A percentile compares a stretch with the other conserved stretches of the same genome.
Evolutionary conservation across 768 basidiomycete genomes (phyloP).

Genomic region (Leucocoprinus sp.): DNA sequence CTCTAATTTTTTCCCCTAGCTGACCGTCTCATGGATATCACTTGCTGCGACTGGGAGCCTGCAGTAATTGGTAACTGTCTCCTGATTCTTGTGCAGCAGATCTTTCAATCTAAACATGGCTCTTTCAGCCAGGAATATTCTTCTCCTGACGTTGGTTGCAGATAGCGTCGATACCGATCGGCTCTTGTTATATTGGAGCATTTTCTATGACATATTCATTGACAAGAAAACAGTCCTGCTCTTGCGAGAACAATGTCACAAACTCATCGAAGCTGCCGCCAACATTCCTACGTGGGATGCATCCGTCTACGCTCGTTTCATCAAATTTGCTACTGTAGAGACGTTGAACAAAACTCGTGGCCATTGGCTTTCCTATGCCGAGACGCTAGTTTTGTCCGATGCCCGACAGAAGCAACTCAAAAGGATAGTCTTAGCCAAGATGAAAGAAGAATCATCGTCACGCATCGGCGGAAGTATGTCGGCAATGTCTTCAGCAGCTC

Average conservation of each 20-base stretch:
- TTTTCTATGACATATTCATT: constrained; percentile 42
- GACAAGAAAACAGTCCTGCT: constrained; percentile 25
- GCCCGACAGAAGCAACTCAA: constrained; percentile 16
- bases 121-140: constrained; percentile 36
- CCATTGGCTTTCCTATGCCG: constrained; percentile 31
- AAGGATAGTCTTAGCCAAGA: constrained; percentile 3
- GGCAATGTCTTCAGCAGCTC: constrained; percentile 28
- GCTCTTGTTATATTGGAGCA: constrained; percentile 28
- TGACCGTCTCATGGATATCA: constrained; percentile 33
- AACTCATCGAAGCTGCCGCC: constrained; percentile 26
- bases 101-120: background rate
- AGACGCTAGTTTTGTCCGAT: constrained; percentile 19
- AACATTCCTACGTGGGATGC: constrained; percentile 29
- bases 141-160: constrained; percentile 35
- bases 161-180: constrained; percentile 20
- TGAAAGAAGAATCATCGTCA: background rate
- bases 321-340: constrained; percentile 29
- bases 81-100: background rate
- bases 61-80: constrained; percentile 33
- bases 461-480: constrained; percentile 1
- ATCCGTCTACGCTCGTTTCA: constrained; percentile 27
- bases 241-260: constrained; percentile 31
- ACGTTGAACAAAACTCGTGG: constrained; percentile 31
- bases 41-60: constrained; percentile 43
- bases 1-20: constrained; percentile 12